Base-by-base conservation (phyloP, 2,329 filamentous ascomycete genomes). In the Beauveria australis region DNA sequence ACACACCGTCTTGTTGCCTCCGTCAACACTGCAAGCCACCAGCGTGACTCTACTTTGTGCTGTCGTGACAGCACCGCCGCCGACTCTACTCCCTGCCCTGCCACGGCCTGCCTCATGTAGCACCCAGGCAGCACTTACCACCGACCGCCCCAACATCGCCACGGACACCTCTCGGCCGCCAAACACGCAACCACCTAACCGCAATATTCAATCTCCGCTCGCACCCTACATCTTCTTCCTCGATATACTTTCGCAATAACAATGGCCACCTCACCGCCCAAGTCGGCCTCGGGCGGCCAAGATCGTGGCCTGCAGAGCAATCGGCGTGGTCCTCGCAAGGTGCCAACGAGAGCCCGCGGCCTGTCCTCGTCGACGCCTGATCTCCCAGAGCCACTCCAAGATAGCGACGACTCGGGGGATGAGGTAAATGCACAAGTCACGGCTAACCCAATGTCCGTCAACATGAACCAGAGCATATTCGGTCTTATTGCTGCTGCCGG, bases 381-480 rank as follows among this genome's bases (percentile, higher is more conserved):
- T 61, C 75, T 85, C 6, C 82, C 82, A 14, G 81, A 83, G 26
- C 78, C 77, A 19, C 71, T 85, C 43, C 78, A 76, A 68, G 76
- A 79, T 48, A 77, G 74, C 64, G 80, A 81, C 62, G 75, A 75
- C n/a, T 75, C 75, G 19, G 74, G 71, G 37, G 79, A 81, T 51
- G 78, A 83, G 66, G 78, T 81, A 43, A 74, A 79, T 48, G 65
- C 76, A 51, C 58, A 64, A 24, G 73, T 74, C 5, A 73, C 53
- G 28, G 19, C 78, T 2, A 71, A 68, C 9, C 76, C 79, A 64
- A 78, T 82, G 71, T 80, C 82, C 62, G 78, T 84, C 74, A 91
- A 92, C 69, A 91, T 96, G 86, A 94, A 96, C 73, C 92, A 96
- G 78, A 95, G 91, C 65, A 87, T 97, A 60, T 96, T 97, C 72